A percentile compares a stretch with the other conserved stretches of the same genome.
These are phyloP conservation scores for Venturia asperata DNA, from an alignment of 2,329 filamentous ascomycete genomes.

Conservation along the genomic window DNA sequence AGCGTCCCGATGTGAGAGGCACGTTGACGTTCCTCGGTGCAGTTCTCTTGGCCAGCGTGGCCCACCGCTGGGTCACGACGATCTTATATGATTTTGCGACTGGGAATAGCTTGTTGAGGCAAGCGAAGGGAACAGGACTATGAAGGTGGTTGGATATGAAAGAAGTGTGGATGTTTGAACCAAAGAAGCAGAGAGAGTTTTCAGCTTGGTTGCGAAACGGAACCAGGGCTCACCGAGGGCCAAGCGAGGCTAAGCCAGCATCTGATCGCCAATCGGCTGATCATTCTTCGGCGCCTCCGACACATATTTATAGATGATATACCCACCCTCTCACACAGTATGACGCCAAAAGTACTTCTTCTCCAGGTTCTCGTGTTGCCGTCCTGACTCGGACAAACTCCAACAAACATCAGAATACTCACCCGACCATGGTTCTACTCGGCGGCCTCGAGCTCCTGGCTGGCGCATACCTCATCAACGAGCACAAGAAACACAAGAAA, in stretches of 20 bases:
- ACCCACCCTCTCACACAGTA: not conserved
- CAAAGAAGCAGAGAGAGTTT: not conserved
- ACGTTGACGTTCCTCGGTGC: too few species aligned
- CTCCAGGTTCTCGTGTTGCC: too few species aligned
- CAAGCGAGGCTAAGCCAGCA: conserved; percentile 4
- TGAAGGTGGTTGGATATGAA: not conserved
- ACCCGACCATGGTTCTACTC: conserved; percentile 29
- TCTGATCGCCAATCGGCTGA: not conserved
- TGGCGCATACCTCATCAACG: conserved; percentile 31
- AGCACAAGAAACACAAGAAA: conserved; percentile 31
- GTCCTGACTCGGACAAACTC: not conserved
- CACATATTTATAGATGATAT: not conserved
- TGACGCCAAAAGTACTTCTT: not conserved
- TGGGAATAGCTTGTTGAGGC: not conserved
- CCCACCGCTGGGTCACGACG: not conserved
- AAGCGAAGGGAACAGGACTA: not conserved
- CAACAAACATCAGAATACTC: not conserved
- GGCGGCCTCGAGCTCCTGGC: conserved; percentile 34
- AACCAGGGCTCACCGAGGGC: not conserved
- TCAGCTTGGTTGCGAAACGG: not conserved
- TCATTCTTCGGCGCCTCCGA: not conserved
- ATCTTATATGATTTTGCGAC: not conserved
- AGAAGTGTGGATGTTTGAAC: too few species aligned
- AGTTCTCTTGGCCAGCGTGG: too few species aligned
- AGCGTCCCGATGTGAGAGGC: too few species aligned